Conservation (phyloP, 169 alveolate genomes). For the Babesia ovata region DNA sequence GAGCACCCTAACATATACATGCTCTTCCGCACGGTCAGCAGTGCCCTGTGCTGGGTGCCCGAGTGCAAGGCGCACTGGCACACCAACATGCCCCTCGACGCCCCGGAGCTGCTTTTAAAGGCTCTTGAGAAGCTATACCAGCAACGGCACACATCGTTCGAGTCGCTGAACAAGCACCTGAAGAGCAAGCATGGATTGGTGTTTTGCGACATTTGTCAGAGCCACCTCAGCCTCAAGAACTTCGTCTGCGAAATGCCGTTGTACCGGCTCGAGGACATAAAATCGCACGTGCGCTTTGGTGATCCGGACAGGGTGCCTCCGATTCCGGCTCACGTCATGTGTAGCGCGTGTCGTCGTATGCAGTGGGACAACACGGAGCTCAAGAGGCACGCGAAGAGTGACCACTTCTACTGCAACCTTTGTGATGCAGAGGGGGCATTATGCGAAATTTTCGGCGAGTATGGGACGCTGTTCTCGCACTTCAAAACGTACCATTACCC, state of each 20-base stretch:
- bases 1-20: slow-evolving; percentile 49
- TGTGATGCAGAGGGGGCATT: slow-evolving; percentile 44
- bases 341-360: slow-evolving; percentile 43
- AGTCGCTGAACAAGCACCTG: slow-evolving; percentile 44
- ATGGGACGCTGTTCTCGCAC: slow-evolving; percentile 44
- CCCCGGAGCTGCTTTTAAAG: slow-evolving; percentile 7
- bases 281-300: slow-evolving; percentile 47
- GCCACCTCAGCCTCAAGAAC: slow-evolving; percentile 39
- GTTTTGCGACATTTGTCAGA: slow-evolving; percentile 52
- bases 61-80: slow-evolving; percentile 57
- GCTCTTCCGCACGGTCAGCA: slow-evolving; percentile 36
- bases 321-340: slow-evolving; percentile 55
- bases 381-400: slow-evolving; percentile 62
- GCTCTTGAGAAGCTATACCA: slow-evolving; percentile 16
- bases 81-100: neutral
- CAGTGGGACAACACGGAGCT: slow-evolving; percentile 61
- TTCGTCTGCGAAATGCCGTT: slow-evolving; percentile 53
- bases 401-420: slow-evolving; percentile 59
- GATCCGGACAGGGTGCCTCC: slow-evolving; percentile 47
- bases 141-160: slow-evolving; percentile 11
- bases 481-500: slow-evolving; percentile 65
- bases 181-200: slow-evolving; percentile 42
- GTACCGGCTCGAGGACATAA: slow-evolving; percentile 25
- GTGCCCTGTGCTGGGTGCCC: slow-evolving; percentile 66
- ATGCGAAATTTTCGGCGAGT: slow-evolving; percentile 49